phyloP scores from a whole-genome alignment of 2,329 filamentous ascomycete species.

The Cladosporium sp. region DNA sequence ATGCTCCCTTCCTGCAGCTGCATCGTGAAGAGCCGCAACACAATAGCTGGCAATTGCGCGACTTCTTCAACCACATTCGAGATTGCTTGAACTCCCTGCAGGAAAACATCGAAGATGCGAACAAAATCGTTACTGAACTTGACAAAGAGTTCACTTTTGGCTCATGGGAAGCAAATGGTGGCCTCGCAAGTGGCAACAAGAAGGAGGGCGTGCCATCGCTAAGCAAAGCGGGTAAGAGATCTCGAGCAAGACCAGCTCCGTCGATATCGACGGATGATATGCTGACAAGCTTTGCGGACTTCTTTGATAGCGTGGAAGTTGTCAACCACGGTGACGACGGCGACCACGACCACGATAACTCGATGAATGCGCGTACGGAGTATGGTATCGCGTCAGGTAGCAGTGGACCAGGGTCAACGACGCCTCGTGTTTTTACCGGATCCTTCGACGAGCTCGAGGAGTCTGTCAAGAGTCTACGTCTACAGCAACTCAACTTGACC shows the following conservation, averaged over 20 bases:
- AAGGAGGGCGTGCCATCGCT: not conserved
- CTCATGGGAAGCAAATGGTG: not conserved
- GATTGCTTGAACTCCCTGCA: not conserved
- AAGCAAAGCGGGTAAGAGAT: not conserved
- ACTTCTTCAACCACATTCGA: not conserved
- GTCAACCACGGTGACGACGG: not conserved
- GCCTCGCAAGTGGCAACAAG: not conserved
- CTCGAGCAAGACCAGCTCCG: not conserved
- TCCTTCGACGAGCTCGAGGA: constrained; percentile 23
- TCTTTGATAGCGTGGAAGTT: not conserved
- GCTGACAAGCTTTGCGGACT: not conserved
- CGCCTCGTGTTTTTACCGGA: constrained; percentile 25
- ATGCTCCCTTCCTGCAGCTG: not conserved
- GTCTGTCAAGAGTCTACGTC: constrained; percentile 15
- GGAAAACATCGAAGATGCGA: constrained; percentile 4
- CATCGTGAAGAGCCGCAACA: constrained; percentile 3
- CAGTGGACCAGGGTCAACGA: constrained; percentile 6
- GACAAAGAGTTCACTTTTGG: constrained; percentile 16
- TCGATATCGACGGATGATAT: not conserved
- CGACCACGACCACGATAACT: no score
- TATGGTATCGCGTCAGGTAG: constrained; percentile 7
- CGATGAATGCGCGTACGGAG: not conserved
- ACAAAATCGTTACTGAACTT: constrained; percentile 14
- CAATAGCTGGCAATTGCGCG: not conserved
- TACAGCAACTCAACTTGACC: constrained; percentile 9